Percentiles rank a stretch among this genome's conserved stretches.
Conservation (phyloP, 2,329 filamentous ascomycete species). For the Nemania abortiva region DNA sequence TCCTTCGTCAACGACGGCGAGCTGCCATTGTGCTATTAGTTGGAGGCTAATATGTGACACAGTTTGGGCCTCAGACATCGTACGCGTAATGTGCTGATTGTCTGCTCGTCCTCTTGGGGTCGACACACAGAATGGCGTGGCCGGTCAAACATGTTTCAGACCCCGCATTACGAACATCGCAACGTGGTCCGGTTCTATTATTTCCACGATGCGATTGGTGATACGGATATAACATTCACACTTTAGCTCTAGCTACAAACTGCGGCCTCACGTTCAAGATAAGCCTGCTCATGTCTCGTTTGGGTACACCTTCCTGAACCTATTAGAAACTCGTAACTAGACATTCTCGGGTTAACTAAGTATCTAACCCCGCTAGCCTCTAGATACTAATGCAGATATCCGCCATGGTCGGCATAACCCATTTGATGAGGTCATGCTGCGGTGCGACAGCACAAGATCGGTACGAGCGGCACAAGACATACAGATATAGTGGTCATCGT, state of each 20-base stretch:
- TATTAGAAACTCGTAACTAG: neutral
- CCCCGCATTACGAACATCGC: neutral
- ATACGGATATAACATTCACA: neutral
- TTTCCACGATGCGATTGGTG: neutral
- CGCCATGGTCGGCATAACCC: neutral
- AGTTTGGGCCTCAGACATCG: neutral
- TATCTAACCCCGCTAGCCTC: neutral
- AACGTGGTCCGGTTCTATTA: neutral
- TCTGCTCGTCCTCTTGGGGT: neutral
- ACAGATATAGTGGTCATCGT: neutral
- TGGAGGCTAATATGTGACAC: neutral
- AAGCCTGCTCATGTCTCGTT: neutral
- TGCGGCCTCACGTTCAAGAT: neutral
- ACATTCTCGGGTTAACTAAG: neutral
- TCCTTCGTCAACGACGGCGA: neutral
- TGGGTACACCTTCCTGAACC: neutral
- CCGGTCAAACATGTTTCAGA: neutral
- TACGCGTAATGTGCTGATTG: neutral
- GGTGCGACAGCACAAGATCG: neutral
- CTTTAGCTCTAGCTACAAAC: neutral
- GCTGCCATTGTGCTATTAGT: neutral
- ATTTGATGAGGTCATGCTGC: neutral
- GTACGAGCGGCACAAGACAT: neutral
- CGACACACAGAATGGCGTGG: neutral
- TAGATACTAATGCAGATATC: neutral